phyloP scores from a whole-genome alignment of 352 stramenopile genomes.

The Pythium dissimile region DNA sequence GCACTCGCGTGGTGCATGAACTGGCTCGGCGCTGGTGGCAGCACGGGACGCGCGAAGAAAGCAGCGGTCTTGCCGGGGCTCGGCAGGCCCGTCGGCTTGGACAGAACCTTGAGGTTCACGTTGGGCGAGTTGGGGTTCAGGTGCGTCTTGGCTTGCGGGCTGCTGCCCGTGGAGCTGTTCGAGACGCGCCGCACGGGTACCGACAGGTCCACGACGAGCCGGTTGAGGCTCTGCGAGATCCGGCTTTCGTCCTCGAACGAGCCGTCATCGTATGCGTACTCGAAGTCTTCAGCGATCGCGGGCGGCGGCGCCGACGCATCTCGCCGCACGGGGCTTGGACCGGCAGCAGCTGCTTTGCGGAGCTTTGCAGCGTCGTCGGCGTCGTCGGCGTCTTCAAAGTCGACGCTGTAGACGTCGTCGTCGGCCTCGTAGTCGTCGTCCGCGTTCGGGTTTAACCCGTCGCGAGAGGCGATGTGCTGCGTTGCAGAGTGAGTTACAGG shows the following conservation, averaged over 20 bases:
- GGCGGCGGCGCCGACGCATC: constrained; percentile 9
- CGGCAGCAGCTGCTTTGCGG: background rate
- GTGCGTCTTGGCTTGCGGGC: constrained; percentile 5
- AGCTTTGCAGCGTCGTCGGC: constrained; percentile 26
- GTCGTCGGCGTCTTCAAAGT: constrained; percentile 62
- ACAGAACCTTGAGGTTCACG: constrained; percentile 42
- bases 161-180: constrained; percentile 22
- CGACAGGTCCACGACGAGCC: constrained; percentile 58
- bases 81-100: constrained; percentile 23
- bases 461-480: background rate
- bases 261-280: constrained; percentile 46
- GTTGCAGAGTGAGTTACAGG: constrained; percentile 11
- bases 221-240: constrained; percentile 35
- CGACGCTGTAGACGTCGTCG: constrained; percentile 55
- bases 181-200: constrained; percentile 43
- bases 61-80: background rate
- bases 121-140: constrained; percentile 34
- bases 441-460: constrained; percentile 18
- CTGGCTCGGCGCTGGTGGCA: background rate
- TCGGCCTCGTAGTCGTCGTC: constrained; percentile 42
- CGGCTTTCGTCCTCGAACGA: constrained; percentile 78
- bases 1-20: constrained; percentile 5
- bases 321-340: constrained; percentile 1
- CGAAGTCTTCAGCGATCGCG: constrained; percentile 30
- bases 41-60: too few species aligned